phyloP scores from a whole-genome alignment of 2,329 filamentous ascomycete species.

The Magnaporthales sp. region DNA sequence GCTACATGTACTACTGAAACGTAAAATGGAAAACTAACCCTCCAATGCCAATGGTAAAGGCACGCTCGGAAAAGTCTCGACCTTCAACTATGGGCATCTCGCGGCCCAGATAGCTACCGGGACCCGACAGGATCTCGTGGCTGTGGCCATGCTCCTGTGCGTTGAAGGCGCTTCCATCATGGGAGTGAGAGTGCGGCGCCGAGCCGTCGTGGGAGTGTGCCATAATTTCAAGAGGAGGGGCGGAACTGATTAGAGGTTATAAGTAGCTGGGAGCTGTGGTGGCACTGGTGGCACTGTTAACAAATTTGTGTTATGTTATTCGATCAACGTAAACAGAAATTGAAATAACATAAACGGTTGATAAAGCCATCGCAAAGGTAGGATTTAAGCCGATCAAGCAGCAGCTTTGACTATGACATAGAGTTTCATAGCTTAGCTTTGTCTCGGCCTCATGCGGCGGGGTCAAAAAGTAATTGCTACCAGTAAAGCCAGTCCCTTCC shows the following conservation, averaged over 20 bases:
- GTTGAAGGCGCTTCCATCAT: conserved; percentile 42
- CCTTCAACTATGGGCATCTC: conserved; percentile 93
- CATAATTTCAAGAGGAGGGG: background rate
- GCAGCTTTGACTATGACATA: background rate
- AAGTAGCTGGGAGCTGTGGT: background rate
- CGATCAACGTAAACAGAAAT: background rate
- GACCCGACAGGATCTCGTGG: conserved; percentile 90
- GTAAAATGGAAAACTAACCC: conserved; percentile 53
- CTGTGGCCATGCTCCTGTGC: conserved; percentile 80
- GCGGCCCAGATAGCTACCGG: conserved; percentile 78
- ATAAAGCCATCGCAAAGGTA: background rate
- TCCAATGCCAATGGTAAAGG: conserved; percentile 96
- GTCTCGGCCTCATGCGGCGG: background rate
- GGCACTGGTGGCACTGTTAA: background rate
- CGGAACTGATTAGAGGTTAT: background rate
- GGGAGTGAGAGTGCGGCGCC: conserved; percentile 29
- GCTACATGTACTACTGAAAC: background rate
- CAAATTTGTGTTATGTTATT: background rate
- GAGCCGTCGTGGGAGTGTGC: conserved; percentile 40
- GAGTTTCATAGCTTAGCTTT: background rate
- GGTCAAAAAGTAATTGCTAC: background rate
- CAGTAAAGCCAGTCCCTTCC: background rate
- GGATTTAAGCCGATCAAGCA: background rate
- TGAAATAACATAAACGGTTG: background rate
- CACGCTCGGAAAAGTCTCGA: conserved; percentile 76